These are phyloP conservation scores for Trichosporon sp. DNA, from an alignment of 1,284 basidiomycete genomes.

Conservation along the genomic window DNA sequence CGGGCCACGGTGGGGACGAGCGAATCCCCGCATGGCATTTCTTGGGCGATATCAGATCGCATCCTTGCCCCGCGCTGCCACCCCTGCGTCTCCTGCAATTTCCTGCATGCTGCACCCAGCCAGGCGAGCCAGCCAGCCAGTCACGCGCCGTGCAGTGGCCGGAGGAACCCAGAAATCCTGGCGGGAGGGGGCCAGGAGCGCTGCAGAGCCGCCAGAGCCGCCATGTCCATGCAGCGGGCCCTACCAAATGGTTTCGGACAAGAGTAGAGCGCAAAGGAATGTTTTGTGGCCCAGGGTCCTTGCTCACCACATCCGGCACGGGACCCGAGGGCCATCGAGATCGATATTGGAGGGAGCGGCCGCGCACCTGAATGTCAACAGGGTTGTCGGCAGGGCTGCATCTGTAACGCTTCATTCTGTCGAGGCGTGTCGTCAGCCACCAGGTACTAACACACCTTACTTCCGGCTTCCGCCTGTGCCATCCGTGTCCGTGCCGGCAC, in stretches of 20 bases:
- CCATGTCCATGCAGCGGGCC: neutral
- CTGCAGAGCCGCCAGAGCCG: neutral
- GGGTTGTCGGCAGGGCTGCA: slow-evolving; percentile 1
- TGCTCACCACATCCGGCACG: neutral
- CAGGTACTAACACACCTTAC: neutral
- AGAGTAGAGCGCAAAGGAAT: neutral
- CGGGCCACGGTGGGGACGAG: neutral
- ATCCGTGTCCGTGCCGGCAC: no score
- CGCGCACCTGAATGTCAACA: neutral
- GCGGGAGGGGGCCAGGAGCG: no score
- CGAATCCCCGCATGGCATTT: neutral
- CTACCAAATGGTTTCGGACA: neutral
- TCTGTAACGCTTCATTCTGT: slow-evolving; percentile 3
- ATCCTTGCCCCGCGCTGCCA: neutral
- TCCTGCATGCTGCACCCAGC: no score
- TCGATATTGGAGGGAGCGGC: neutral
- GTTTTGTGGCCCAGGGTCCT: neutral
- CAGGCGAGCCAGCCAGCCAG: neutral
- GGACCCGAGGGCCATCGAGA: neutral
- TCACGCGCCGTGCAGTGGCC: no score
- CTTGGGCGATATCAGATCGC: neutral
- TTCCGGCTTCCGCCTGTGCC: neutral
- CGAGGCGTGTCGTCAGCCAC: neutral
- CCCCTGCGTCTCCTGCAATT: no score
- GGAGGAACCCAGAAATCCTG: neutral